phyloP scores from a whole-genome alignment of 139 green algal species.

The Deuterostichococcus epilithicus region DNA sequence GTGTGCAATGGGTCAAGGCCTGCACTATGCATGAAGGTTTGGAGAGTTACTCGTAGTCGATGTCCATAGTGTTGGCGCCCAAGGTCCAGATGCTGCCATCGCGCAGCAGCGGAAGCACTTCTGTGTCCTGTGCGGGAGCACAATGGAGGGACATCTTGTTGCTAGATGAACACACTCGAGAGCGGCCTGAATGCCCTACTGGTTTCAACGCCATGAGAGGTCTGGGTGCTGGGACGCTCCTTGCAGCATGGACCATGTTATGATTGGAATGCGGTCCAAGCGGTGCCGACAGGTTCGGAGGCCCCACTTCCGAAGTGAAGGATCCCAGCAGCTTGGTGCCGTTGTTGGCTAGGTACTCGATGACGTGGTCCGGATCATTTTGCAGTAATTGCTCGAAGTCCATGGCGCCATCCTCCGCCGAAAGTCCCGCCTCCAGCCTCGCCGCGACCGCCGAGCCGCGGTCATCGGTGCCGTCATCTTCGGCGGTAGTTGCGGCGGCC shows the following conservation, averaged over 20 bases:
- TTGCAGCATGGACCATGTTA: background rate
- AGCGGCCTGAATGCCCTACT: background rate
- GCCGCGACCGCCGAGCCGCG: background rate
- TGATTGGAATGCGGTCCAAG: background rate
- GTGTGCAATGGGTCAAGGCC: conserved; percentile 3
- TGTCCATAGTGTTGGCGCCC: conserved; percentile 11
- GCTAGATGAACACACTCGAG: background rate
- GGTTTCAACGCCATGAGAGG: background rate
- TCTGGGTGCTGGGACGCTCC: background rate
- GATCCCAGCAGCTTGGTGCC: conserved; percentile 2
- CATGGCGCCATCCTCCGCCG: background rate
- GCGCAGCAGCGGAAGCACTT: background rate
- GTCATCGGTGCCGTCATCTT: background rate
- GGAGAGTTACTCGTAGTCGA: conserved; percentile 36
- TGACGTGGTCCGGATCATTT: background rate
- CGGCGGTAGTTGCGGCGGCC: too few relatives aligned
- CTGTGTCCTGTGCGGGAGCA: conserved; percentile 1
- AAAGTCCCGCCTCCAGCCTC: background rate
- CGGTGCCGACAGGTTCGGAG: background rate
- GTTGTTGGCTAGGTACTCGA: background rate
- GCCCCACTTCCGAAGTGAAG: background rate
- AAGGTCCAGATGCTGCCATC: conserved; percentile 28
- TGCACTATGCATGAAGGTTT: conserved; percentile 23
- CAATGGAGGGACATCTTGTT: background rate
- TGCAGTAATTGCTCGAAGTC: background rate